These are phyloP conservation scores for Cyanophora paradoxa DNA, from an alignment of 78 protist species.

Conservation along the genomic window DNA sequence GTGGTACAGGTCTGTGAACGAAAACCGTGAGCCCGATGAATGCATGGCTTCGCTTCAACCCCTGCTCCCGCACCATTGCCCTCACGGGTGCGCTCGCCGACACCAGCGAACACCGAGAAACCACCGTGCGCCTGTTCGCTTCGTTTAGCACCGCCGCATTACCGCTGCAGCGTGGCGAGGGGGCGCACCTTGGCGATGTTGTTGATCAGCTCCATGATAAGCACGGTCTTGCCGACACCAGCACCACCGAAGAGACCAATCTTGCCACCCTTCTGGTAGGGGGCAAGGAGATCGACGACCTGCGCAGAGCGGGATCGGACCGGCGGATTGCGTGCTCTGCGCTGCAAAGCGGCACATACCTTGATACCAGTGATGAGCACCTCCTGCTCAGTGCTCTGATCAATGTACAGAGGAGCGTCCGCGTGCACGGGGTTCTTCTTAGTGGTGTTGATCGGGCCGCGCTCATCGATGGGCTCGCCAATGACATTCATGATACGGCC, in stretches of 20 bases:
- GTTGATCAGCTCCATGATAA: slow-evolving; percentile 98
- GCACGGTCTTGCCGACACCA: slow-evolving; percentile 98
- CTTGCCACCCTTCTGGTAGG: slow-evolving; percentile 98
- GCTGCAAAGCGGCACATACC: slow-evolving; percentile 24
- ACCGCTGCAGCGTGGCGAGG: not conserved
- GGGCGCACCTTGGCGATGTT: slow-evolving; percentile 82
- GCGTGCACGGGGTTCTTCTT: slow-evolving; percentile 76
- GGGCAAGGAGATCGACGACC: slow-evolving; percentile 93
- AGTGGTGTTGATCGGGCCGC: slow-evolving; percentile 78
- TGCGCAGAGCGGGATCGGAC: too few species aligned
- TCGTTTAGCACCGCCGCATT: not conserved
- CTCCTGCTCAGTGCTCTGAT: slow-evolving; percentile 79
- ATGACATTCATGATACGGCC: slow-evolving; percentile 98
- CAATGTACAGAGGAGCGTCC: slow-evolving; percentile 79
- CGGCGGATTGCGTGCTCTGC: too few species aligned
- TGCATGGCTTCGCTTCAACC: too few species aligned
- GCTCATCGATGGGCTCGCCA: slow-evolving; percentile 96
- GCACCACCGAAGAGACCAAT: slow-evolving; percentile 99
- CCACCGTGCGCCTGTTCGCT: slow-evolving; percentile 87
- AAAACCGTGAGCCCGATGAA: too few species aligned
- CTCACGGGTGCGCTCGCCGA: slow-evolving; percentile 99
- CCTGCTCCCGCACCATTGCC: too few species aligned
- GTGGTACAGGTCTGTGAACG: slow-evolving; percentile 96
- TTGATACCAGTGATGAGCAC: slow-evolving; percentile 95
- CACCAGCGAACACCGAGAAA: slow-evolving; percentile 98